Base-by-base conservation (phyloP, 2,329 filamentous ascomycete genomes). In the Aspergillus sp. region DNA sequence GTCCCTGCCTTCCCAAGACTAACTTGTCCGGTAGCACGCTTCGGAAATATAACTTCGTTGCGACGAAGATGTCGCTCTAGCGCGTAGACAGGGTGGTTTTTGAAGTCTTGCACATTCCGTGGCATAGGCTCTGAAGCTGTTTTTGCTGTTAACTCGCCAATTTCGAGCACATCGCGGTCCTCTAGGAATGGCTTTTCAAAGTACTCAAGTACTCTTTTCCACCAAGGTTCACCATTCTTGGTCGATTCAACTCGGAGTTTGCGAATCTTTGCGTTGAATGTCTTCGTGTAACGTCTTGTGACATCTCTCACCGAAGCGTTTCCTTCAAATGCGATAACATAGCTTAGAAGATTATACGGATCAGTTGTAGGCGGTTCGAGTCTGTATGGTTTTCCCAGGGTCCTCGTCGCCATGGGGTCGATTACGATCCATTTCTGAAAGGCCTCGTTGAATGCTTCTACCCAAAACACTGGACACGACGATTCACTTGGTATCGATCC, bases 381-480 rank as follows among this genome's bases (percentile, higher is more conserved):
- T 47, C 84, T 86, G 32, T 81, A 83, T 0, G 91, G 85, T 59
- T 89, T 91, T 70, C 87, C 90, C 54, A 96, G 85, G 62, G 87
- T 89, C 55, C 85, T 82, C 0, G 93, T 96, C 2, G 93, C 91
- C 0, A 97, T 74, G 0, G 93, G 86, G 70, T 99, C 95, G 39
- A 93, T 85, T 0, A 91, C 84, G 55, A 96, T 85, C 95, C 95
- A 99, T 78, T 91, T 96, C 70, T 97, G 90, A 62, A 91, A 85
- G 0, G 89, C 89, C 53, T 86, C 80, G 62, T 97, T 93, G 63
- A 96, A 90, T 3, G 91, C 88, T 75, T 99, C 95, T 0, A 97
- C 88, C 95, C 95, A 99, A 70, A 92, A 98, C 3, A 98, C 82
- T 0, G 95, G 95, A 66, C 88, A 90, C 0, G 84, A 74, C 0